Base-by-base conservation (phyloP, 495 filamentous ascomycete species). In the Lichenothelia convexa region DNA sequence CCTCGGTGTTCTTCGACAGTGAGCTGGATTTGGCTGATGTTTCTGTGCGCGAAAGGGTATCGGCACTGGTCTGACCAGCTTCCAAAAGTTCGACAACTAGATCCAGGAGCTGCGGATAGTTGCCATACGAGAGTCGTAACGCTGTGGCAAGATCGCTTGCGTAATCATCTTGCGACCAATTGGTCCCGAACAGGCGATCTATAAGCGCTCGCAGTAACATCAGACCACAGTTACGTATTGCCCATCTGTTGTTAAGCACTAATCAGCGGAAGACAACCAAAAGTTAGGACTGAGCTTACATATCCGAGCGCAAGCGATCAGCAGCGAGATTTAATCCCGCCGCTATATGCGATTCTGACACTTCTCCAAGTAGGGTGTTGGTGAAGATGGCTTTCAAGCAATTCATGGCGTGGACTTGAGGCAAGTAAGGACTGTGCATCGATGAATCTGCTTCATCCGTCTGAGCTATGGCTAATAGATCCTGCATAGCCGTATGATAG, bases 401-500 rank as follows among this genome's bases (percentile, higher is more conserved):
- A 44, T 97, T 97, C 43, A 93, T 63, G 0, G 87, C 83, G 48
- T 97, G 89, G 1, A 95, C 89, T 57, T 94, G 89, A 11, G 85
- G 78, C 11, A 95, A 54, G 3, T 46, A 47, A 16, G 44, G 46
- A 21, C 55, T 46, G 36, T 82, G 71, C 2, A 68, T 67, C 18
- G 64, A 49, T n/a, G 58, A 50, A 21, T 55, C 50, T 34, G 71
- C 55, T 0, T 59, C 51, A 15, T 60, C 46, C 5, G 67, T 67
- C 3, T 61, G 49, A n/a, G 76, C 75, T 20, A 86, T 65, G 1
- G 58, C 48, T 21, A 63, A 59, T 32, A 75, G 62, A 23, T 75
- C 68, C 5, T 51, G 35, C 24, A 78, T 57, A 3, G 62, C 63
- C 30, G 59, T 45, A 23, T 58, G 47, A 40, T 75, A 67, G 21